A percentile compares a stretch with the other conserved stretches of the same genome.
phyloP scores from a whole-genome alignment of 495 filamentous ascomycete species.

The Hypomontagnella submonticulosa region DNA sequence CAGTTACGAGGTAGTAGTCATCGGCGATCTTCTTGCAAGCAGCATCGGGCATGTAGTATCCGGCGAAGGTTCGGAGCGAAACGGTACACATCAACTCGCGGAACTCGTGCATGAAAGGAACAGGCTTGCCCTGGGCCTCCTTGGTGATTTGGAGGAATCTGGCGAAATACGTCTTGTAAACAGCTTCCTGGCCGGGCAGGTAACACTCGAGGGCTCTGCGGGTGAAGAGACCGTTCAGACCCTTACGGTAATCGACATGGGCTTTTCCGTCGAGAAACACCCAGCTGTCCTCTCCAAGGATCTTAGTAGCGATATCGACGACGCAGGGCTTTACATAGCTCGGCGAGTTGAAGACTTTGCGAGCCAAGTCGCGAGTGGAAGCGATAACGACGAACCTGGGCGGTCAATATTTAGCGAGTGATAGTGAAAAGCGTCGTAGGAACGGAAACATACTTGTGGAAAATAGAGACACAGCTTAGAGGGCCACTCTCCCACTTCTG shows the following conservation, averaged over 20 bases:
- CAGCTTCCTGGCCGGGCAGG: conserved; percentile 90
- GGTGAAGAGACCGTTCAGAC: conserved; percentile 94
- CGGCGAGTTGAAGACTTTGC: conserved; percentile 97
- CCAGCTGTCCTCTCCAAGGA: conserved; percentile 93
- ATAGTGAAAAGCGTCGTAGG: not conserved
- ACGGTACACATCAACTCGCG: conserved; percentile 96
- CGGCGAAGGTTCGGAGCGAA: conserved; percentile 95
- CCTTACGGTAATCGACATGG: conserved; percentile 97
- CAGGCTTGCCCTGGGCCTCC: conserved; percentile 72
- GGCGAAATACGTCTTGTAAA: conserved; percentile 88
- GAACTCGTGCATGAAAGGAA: conserved; percentile 91
- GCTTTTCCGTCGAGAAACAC: conserved; percentile 96
- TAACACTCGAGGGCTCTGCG: conserved; percentile 88
- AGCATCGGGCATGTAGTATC: conserved; percentile 91
- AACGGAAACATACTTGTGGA: conserved; percentile 86
- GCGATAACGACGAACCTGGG: conserved; percentile 95
- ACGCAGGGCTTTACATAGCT: conserved; percentile 94
- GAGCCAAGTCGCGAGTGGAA: conserved; percentile 92
- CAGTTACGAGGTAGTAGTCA: conserved; percentile 96
- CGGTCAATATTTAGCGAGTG: conserved; percentile 11
- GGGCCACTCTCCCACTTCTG: conserved; percentile 91
- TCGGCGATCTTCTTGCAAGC: conserved; percentile 94
- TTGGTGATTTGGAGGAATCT: conserved; percentile 79
- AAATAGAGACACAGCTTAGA: conserved; percentile 96
- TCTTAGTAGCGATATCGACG: conserved; percentile 93